phyloP scores from a whole-genome alignment of 352 stramenopile genomes.

The Elongisporangium senticosum region DNA sequence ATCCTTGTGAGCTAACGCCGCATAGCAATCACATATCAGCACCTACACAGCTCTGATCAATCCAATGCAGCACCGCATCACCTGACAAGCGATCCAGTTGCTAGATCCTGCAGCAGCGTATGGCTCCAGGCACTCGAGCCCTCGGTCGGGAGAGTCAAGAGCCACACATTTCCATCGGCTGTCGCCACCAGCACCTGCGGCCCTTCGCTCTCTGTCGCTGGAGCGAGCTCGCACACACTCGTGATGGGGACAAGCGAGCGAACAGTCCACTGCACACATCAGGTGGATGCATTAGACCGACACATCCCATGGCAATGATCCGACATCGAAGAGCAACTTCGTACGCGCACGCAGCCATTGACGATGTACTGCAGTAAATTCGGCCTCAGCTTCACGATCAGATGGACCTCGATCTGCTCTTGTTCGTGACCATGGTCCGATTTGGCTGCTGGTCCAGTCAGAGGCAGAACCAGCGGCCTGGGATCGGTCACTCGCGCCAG shows the following conservation, averaged over 20 bases:
- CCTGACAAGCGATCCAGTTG: neutral
- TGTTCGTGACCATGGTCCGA: neutral
- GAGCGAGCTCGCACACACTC: constrained; percentile 15
- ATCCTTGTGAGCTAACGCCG: neutral
- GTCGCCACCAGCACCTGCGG: constrained; percentile 25
- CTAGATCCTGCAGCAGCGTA: constrained; percentile 5
- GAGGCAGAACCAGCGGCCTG: constrained; percentile 19
- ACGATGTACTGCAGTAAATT: constrained; percentile 43
- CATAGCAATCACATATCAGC: too few relatives aligned
- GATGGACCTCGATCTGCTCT: constrained; percentile 2
- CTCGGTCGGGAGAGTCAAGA: constrained; percentile 26
- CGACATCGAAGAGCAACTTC: constrained; percentile 17
- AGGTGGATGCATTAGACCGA: neutral
- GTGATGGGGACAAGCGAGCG: constrained; percentile 30
- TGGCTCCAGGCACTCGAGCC: constrained; percentile 4
- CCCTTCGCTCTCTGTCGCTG: neutral
- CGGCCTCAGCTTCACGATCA: constrained; percentile 40
- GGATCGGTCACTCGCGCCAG: constrained; percentile 38
- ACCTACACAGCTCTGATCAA: neutral
- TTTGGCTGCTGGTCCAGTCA: neutral
- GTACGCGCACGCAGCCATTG: constrained; percentile 17
- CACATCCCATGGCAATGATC: neutral
- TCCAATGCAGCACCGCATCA: neutral
- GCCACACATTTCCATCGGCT: constrained; percentile 40
- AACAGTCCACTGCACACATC: neutral